Evolutionary conservation across 1,284 basidiomycete genomes (phyloP), one percentile per base, ranked within the genome.

Genomic region (Gymnopus androsaceus): DNA sequence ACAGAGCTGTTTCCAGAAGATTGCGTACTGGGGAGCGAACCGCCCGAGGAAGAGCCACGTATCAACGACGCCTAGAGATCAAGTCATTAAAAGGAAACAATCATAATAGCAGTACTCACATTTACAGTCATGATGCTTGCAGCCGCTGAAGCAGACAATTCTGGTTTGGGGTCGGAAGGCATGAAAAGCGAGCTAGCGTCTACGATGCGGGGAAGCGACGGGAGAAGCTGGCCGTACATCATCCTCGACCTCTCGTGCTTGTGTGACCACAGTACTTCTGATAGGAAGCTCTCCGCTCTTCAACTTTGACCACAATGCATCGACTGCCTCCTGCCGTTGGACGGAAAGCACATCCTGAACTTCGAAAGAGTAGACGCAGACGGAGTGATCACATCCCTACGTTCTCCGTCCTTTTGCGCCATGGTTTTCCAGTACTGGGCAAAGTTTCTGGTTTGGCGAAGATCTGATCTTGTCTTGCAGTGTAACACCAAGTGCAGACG

Each of bases 361-460:
- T 1, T 79, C 79, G 81, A 82, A 33, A 85, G 74, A 28, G 75
- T 70, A 19, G 83, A 84, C 3, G 72, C 69, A 1, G 81, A 83
- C 30, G 80, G 80, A 0, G 80, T 82, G 41, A 81, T 61, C 3
- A 69, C 70, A 28, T 66, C 67, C 17, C 58, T 46, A 44, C 75
- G 68, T 46, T 61, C 57, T 17, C 63, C 66, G 25, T 70, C 72
- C 57, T 73, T 67, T 54, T 68, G 69, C 17, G 77, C 77, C 23
- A 69, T 67, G 12, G 65, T 66, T 66, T 80, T 81, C 81, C 81
- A 81, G 55, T 79, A 81, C 52, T 70, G 73, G 30, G 76, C 70
- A 30, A 68, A 66, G 56, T 75, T 77, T 57, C 72, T 72, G 59
- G 71, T 70, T 21, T 75, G 71, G 47, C 69, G 69, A 47, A 77